Evolutionary conservation across 176 grass and related monocot genomes (phyloP), one percentile per base, ranked within the genome.

Genomic region (Oropetium thomaeum): DNA sequence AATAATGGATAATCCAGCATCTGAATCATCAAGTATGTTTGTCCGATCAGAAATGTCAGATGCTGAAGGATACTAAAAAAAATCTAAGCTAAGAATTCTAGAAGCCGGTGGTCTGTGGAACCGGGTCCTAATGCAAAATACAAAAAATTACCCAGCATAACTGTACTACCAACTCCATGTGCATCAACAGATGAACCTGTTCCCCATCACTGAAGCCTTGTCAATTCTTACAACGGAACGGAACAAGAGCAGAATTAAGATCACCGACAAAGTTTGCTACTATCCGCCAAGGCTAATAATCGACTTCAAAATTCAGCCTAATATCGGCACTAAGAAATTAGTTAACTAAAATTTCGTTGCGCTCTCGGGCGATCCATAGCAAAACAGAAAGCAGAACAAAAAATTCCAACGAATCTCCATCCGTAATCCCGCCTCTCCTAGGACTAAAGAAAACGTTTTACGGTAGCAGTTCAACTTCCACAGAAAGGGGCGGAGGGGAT

Each of bases 1-100:
- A 25, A 3, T 38, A 66, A 66, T 59, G 0, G 19, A 41, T 31
- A 79, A 67, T 74, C 69, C 33, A 68, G 35, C 47, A 72, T 63
- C 15, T 32, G 67, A 71, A 83, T 16, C 19, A 10, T 10, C 3
- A 37, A 54, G 25, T 15, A 49, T 47, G 26, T 42, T 42, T 13
- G 5, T 30, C 44, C 8, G 3, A 67, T 33, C 38, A 45, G 27
- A 75, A 28, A 41, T 37, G 61, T 15, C 26, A 19, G 26, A 66
- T 74, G 69, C 7, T 11, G 47, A 67, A 58, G n/a, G n/a, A n/a
- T n/a, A 67, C 61, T 20, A 7, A 28, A 40, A 25, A 10, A 41
- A 58, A 54, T 53, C 19, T 34, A 66, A 58, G 33, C 28, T 27
- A 44, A 47, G n/a, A 20, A 30, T 61, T 76, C 10, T 1, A 73